A percentile compares a stretch with the other conserved stretches of the same genome.
Conservation (phyloP, 2,329 filamentous ascomycete species). For the Dothidotthia symphoricarpi region DNA sequence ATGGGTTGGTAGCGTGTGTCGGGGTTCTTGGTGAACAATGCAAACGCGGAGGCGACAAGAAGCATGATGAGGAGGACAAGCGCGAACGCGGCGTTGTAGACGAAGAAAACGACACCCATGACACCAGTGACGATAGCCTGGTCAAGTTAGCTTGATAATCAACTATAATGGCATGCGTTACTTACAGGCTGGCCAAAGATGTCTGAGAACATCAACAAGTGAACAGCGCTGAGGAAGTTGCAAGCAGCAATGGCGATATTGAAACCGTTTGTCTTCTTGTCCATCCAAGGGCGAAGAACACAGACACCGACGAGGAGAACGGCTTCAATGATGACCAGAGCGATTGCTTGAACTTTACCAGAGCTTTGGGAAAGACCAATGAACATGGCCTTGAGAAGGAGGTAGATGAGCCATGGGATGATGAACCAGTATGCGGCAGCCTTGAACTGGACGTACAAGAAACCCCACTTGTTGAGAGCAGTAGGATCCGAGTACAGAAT, state of each 20-base stretch:
- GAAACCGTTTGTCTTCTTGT: slow-evolving; percentile 96
- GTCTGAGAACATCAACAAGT: slow-evolving; percentile 82
- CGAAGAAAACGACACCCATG: slow-evolving; percentile 85
- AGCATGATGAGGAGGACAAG: slow-evolving; percentile 81
- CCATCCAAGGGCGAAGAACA: slow-evolving; percentile 92
- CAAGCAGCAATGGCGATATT: slow-evolving; percentile 88
- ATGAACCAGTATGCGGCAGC: slow-evolving; percentile 96
- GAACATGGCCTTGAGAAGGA: slow-evolving; percentile 85
- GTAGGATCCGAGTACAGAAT: slow-evolving; percentile 96
- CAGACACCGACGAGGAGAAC: slow-evolving; percentile 72
- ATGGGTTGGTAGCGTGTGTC: slow-evolving; percentile 95
- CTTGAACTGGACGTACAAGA: slow-evolving; percentile 95
- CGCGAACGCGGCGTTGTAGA: slow-evolving; percentile 81
- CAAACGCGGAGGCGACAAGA: slow-evolving; percentile 71
- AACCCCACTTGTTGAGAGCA: slow-evolving; percentile 95
- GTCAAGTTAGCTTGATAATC: slow-evolving; percentile 14
- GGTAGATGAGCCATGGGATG: slow-evolving; percentile 73
- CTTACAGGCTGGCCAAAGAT: slow-evolving; percentile 78
- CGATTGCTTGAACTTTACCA: slow-evolving; percentile 73
- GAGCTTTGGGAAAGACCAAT: slow-evolving; percentile 74
- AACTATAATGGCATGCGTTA: slow-evolving; percentile 6
- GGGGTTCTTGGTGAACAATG: slow-evolving; percentile 87
- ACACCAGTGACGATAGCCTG: slow-evolving; percentile 77
- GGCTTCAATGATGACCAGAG: slow-evolving; percentile 79
- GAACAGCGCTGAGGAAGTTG: slow-evolving; percentile 89